phyloP scores from a whole-genome alignment of 2,329 filamentous ascomycete species.

The Dendrostoma leiphaemia region DNA sequence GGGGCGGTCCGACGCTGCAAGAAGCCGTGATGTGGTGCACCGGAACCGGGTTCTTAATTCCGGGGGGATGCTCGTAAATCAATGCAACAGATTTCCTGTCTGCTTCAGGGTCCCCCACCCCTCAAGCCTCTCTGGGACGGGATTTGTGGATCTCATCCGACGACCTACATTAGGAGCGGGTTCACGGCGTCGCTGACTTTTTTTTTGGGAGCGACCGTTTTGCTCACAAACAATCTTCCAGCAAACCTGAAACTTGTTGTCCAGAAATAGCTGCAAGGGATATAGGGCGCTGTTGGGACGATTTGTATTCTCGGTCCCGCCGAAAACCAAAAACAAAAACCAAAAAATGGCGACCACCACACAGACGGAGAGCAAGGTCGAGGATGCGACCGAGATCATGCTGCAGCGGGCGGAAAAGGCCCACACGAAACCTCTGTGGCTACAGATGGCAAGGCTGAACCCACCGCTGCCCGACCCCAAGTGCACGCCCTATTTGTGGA shows the following conservation, averaged over 20 bases:
- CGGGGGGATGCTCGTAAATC: not conserved
- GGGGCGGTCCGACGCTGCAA: not conserved
- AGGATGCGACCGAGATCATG: constrained; percentile 13
- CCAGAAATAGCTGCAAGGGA: not conserved
- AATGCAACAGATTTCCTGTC: too few relatives aligned
- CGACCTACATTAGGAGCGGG: not conserved
- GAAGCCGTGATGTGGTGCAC: not conserved
- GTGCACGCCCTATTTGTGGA: constrained; percentile 33
- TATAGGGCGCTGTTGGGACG: not conserved
- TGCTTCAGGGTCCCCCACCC: too few relatives aligned
- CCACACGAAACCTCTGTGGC: constrained; percentile 38
- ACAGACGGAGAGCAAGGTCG: not conserved
- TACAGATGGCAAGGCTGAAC: constrained; percentile 41
- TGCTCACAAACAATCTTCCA: not conserved
- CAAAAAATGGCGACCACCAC: constrained; percentile 13
- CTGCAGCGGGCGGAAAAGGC: constrained; percentile 11
- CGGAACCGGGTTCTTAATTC: constrained; percentile 12
- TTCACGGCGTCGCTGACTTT: not conserved
- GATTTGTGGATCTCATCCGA: too few relatives aligned
- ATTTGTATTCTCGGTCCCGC: too few relatives aligned
- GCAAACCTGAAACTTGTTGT: not conserved
- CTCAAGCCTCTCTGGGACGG: too few relatives aligned
- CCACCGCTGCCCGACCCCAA: constrained; percentile 43
- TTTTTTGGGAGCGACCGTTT: too few relatives aligned
- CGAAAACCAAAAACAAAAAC: too few relatives aligned